Evolutionary conservation across 108 stramenopile species (phyloP), one percentile per base, ranked within the genome.

Genomic region (Skeletonema grethae): DNA sequence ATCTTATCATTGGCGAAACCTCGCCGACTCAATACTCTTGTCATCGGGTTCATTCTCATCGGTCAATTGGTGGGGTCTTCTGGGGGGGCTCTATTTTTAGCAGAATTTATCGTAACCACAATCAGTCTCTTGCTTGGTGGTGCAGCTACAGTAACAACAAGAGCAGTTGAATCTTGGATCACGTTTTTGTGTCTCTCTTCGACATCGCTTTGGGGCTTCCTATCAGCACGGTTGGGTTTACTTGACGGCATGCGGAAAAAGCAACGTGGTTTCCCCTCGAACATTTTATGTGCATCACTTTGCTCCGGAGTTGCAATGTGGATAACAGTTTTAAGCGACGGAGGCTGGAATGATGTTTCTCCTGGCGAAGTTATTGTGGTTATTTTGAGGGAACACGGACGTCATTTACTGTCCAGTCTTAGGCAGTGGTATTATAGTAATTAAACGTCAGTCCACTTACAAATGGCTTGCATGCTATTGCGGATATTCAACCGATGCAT

Each of bases 31-130:
- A 77, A 79, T 25, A 83, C 78, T 39, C 46, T 84, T 15, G 76
- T 84, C 41, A 76, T 79, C 32, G 65, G 65, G 69, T 53, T 68
- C 67, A 82, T 88, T 55, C 77, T 86, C 7, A 57, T 91, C 16
- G 90, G 90, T 13, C 90, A 88, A 63, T 75, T 91, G 3, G 86
- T 88, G 10, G 90, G 90, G 1, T 76, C 84, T 53, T 91, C 90
- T 28, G 90, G 90, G 45, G 90, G 90, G 9, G 67, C 80, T 11
- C 57, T 86, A 50, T 91, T 91, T 56, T 65, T 91, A 35, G 90
- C 83, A 16, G 88, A 91, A 57, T 88, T 91, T 62, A 81, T 87
- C 28, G 85, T 91, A 10, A 86, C 85, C 18, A 73, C 86, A 7
- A 74, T 88, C 24, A 80, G 84, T 55, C 66, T 91, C 22, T 10